These are phyloP conservation scores for Fusarium incarnatum DNA, from an alignment of 2,329 filamentous ascomycete genomes.

Conservation along the genomic window DNA sequence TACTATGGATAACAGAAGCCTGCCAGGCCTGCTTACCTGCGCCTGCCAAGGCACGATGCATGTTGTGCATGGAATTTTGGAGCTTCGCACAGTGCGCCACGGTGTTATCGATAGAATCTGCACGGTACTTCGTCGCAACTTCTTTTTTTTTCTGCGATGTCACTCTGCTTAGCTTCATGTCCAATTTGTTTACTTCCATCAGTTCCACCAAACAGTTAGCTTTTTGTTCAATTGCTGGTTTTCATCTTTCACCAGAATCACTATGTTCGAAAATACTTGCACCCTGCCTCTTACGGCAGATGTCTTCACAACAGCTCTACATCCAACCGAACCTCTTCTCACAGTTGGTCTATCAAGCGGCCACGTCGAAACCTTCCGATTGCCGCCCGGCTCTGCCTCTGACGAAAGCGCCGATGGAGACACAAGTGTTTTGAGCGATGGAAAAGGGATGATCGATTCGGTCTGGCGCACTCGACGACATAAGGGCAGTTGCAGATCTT, in stretches of 20 bases:
- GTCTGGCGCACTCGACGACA: slow-evolving; percentile 89
- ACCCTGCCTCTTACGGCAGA: slow-evolving; percentile 87
- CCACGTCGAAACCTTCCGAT: slow-evolving; percentile 84
- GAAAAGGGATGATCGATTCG: slow-evolving; percentile 81
- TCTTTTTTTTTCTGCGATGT: slow-evolving; percentile 8
- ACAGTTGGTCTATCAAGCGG: slow-evolving; percentile 87
- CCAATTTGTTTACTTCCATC: not conserved
- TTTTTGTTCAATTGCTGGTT: not conserved
- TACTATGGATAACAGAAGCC: not conserved
- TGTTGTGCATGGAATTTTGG: not conserved
- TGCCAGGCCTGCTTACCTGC: not conserved
- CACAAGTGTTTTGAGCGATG: slow-evolving; percentile 65
- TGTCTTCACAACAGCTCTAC: slow-evolving; percentile 87
- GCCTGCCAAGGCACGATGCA: not conserved
- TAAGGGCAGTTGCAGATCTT: slow-evolving; percentile 89
- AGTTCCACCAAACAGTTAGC: not conserved
- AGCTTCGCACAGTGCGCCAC: not conserved
- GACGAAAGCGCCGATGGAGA: slow-evolving; percentile 65
- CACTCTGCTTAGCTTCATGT: not conserved
- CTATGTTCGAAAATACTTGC: slow-evolving; percentile 93
- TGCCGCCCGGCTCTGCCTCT: slow-evolving; percentile 66
- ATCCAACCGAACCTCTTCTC: slow-evolving; percentile 85
- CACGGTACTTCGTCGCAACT: not conserved
- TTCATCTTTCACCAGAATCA: not conserved
- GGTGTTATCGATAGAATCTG: not conserved